Evolutionary conservation across 148 eudicot genomes (phyloP).

Genomic region (Hydrangea macrophylla): DNA sequence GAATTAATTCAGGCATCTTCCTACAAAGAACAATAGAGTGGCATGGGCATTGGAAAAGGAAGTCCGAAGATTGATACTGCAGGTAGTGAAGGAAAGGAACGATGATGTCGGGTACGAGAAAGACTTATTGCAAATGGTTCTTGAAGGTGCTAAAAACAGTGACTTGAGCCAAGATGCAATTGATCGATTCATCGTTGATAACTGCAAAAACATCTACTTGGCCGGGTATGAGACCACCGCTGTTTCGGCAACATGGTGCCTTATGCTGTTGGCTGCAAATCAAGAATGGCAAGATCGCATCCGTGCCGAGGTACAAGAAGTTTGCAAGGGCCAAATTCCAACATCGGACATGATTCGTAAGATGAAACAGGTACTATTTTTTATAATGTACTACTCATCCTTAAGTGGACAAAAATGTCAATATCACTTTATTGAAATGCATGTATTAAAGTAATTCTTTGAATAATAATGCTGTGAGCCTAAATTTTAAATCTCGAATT

Average conservation of each 20-base stretch:
- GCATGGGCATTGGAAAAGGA: too few species aligned
- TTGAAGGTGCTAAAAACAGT: background rate
- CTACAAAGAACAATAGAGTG: too few species aligned
- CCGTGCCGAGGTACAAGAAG: background rate
- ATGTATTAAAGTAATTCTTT: too few species aligned
- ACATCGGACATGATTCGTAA: background rate
- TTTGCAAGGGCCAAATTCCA: background rate
- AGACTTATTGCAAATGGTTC: background rate
- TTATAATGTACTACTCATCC: background rate
- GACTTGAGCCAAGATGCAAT: background rate
- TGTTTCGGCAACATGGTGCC: background rate
- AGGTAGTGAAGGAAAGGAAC: background rate
- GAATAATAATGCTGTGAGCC: too few species aligned
- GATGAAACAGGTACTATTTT: background rate
- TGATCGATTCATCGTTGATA: background rate
- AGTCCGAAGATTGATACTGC: too few species aligned
- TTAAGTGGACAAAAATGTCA: background rate
- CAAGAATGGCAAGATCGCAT: background rate
- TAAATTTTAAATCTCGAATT: too few species aligned
- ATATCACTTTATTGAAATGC: too few species aligned
- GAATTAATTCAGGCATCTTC: too few species aligned
- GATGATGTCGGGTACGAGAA: background rate
- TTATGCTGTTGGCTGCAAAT: background rate
- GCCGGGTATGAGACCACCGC: constrained; percentile 3
- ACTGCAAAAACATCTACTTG: constrained; percentile 1